A percentile compares a stretch with the other conserved stretches of the same genome.
phyloP scores from a whole-genome alignment of 2,329 filamentous ascomycete genomes.

The Fusarium liriodendri region DNA sequence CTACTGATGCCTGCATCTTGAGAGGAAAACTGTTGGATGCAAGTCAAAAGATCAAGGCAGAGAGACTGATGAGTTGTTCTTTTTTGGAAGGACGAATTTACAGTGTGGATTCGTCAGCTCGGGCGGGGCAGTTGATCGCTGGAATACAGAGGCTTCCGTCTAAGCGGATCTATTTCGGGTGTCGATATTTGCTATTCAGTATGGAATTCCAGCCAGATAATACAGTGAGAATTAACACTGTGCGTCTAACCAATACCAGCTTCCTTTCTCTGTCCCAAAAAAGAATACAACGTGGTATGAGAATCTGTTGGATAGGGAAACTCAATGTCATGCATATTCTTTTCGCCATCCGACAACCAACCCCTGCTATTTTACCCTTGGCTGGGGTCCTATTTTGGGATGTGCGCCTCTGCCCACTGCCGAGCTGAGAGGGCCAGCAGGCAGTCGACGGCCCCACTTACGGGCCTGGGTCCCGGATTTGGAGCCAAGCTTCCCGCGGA shows the following conservation, averaged over 20 bases:
- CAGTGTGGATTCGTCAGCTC: not conserved
- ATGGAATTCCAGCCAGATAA: constrained; percentile 1
- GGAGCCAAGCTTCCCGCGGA: constrained; percentile 11
- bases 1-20: not conserved
- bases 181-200: not conserved
- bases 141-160: not conserved
- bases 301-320: not conserved
- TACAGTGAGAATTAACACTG: not conserved
- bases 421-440: not conserved
- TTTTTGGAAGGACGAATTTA: not conserved
- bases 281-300: not conserved
- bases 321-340: not conserved
- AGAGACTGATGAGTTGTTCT: not conserved
- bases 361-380: not conserved
- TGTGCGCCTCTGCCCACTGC: not conserved
- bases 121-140: not conserved
- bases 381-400: constrained; percentile 6
- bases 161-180: not conserved
- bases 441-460: not conserved
- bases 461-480: constrained; percentile 8
- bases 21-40: not conserved
- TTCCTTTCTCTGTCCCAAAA: not conserved
- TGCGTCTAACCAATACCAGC: not conserved
- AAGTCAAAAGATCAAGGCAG: not conserved
- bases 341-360: not conserved